Base-by-base conservation (phyloP, 2,329 filamentous ascomycete species). In the Colletotrichum melonis region DNA sequence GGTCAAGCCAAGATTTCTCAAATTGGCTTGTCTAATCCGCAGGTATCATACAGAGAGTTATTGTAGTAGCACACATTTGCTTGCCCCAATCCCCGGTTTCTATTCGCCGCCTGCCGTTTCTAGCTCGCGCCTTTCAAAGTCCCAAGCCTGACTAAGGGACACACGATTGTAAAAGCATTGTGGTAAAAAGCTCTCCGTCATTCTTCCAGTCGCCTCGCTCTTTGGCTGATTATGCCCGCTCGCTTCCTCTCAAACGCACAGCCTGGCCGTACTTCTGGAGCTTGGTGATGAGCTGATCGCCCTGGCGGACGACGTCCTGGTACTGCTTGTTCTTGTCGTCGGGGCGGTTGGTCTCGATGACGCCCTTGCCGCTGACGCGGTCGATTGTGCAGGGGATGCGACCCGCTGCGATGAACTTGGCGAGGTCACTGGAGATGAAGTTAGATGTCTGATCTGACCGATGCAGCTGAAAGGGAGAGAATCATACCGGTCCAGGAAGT, bases 281-380 rank as follows among this genome's bases (percentile, higher is more conserved):
- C 89, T 99, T 99, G 72, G 97, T 99, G 82, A 99, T 98, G 75
- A 99, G 89, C 84, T 97, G 94, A 84, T 99, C 97, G 38, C 97
- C 97, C 82, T 98, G 97, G 86, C 97, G 97, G 74, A 99, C 95
- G 49, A 98, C 95, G 79, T 99, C 97, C 79, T 95, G 94, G 85
- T 99, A 99, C 86, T 99, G 97, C 90, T 98, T 98, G 89, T 98
- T 98, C 92, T 99, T 99, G 87, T 98, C 95, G 82, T 98, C 97
- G 9, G 96, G 95, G 67, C 97, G 91, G 86, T 98, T 98, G 57
- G 97, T 99, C 89, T 98, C 97, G 79, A 99, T 98, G 78, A 98
- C 94, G 65, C 96, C 96, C 83, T 97, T 97, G 77, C 96, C 97
- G 73, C 95, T 94, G 76, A 99, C 97, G 67, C 97, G 94, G 85